Evolutionary conservation across 129 eudicot species (phyloP), one percentile per base, ranked within the genome.

Genomic region (Cynara cardunculus): DNA sequence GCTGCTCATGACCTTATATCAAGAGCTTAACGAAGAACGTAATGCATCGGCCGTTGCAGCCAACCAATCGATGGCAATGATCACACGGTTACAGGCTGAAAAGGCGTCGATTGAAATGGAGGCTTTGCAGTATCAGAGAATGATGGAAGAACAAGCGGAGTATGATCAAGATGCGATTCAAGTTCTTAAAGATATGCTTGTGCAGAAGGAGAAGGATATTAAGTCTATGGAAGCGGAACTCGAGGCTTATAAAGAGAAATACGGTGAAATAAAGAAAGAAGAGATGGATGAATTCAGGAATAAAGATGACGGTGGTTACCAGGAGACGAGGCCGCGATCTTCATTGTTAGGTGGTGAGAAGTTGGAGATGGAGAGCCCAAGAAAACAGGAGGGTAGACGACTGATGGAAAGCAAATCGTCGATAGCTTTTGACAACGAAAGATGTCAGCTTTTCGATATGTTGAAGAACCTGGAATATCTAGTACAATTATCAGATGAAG

Each of bases 31-130:
- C 25, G 98, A 92, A 86, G 98, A 94, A 80, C 78, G 98, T 74
- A 89, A 84, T 26, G 98, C 98, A 32, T 88, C 98, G 0, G 97
- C 97, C 3, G 83, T 88, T 70, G 98, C 98, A 30, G 98, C 98
- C n/a, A 94, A 94, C 79, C 90, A 94, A 27, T 96, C 97, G 11
- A 91, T 94, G 98, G 98, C 98, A 9, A 94, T 94, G 98, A 94
- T 94, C 68, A 91, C 97, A 0, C 80, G 95, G 9, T 77, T 94
- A 73, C 98, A 94, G 62, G 96, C 90, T 0, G 98, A 94, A 81
- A 94, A 94, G 28, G 97, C 98, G 0, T 88, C 96, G 5, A 89
- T 91, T 2, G 93, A 94, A 82, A 94, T 94, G 98, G 98, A 94
- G 71, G 96, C 96, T 6, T 89, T 93, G 74, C 98, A 93, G 85